Evolutionary conservation across 805 yeast species (phyloP).

Genomic region (Blastobotrys mokoenaii): DNA sequence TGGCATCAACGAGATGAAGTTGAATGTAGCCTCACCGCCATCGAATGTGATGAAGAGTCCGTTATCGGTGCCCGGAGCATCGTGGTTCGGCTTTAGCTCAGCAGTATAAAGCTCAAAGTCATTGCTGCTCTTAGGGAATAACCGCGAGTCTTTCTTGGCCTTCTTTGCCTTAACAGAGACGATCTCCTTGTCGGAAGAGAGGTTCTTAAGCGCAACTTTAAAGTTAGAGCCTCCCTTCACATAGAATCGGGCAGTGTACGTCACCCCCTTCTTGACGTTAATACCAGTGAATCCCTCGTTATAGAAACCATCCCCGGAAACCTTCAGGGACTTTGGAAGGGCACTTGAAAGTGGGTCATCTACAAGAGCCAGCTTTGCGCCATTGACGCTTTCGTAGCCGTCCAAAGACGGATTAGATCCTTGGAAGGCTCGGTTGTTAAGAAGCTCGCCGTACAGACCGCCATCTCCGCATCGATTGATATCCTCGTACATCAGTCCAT

Average conservation of each 20-base stretch:
- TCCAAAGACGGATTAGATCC: background rate
- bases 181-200: background rate
- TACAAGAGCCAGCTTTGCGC: background rate
- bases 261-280: background rate
- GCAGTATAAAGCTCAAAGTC: background rate
- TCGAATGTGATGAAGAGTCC: background rate
- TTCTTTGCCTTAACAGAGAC: background rate
- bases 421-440: constrained; percentile 1
- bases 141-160: background rate
- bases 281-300: background rate
- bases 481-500: constrained; percentile 1
- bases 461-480: constrained; percentile 1
- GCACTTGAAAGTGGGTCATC: background rate
- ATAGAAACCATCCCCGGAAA: background rate
- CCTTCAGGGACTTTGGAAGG: background rate
- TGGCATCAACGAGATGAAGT: background rate
- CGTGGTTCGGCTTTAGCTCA: background rate
- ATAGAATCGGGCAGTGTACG: background rate
- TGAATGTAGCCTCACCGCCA: background rate
- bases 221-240: background rate
- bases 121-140: background rate
- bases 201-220: background rate
- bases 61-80: background rate
- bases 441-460: background rate
- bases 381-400: background rate